Evolutionary conservation across 2,329 filamentous ascomycete species (phyloP), one percentile per base, ranked within the genome.

Genomic region (Aspergillus hortae): DNA sequence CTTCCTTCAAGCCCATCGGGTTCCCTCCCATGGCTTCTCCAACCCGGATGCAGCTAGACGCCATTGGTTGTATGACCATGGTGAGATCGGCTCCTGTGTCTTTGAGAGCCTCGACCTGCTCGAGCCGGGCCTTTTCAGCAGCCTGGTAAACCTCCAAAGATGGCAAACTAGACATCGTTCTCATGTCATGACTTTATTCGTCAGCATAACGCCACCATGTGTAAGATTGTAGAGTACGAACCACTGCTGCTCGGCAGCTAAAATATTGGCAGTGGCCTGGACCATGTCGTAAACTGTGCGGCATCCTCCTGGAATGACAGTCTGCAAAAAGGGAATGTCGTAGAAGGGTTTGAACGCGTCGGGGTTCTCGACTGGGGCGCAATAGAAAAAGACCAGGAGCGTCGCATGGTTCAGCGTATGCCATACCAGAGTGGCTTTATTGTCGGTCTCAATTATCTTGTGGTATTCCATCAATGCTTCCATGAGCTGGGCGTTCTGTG

Each of bases 121-220:
- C 27, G 19, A 23, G 17, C n/a, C 47, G 30, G 41, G 41, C 40
- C 14, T 21, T 44, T 11, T 49, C 41, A 4, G 30, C 40, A 17
- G 30, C 47, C 41, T 36, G 41, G 47, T 49, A 49, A 9, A 49
- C 23, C 27, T 44, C 11, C 10, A 40, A 33, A 6, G 15, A 49
- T 21, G 30, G 53, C 4, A 43, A 42, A 48, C 49, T 53, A 25
- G 53, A 47, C 52, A 56, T 58, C 9, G 51, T 54, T 38, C 57
- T 49, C 44, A 58, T 51, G 15, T 59, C 53, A 32, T 59, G 57
- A 36, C 57, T 59, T n/a, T 27, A 21, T 32, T 36, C 38, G 17
- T 41, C 17, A 41, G 38, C 19, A n/a, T 19, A 19, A n/a, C 4
- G 14, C n/a, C 38, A 17, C 17, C 4, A 11, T 23, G 19, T 27